Evolutionary conservation across 805 yeast genomes (phyloP), one percentile per base, ranked within the genome.

Genomic region (Hanseniaspora osmophila): DNA sequence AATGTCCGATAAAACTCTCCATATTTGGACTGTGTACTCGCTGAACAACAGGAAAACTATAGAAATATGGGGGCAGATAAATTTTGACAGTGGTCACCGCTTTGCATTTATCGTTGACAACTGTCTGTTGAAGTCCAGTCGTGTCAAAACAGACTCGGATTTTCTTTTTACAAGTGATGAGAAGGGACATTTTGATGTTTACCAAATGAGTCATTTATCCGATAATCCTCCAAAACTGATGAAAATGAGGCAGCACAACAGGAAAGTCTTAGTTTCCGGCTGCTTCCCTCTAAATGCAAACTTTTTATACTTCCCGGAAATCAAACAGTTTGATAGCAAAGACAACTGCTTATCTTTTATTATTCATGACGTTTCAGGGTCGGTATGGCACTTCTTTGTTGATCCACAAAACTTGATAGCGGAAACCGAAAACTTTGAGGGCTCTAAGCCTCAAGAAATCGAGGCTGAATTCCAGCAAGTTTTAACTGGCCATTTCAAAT

Each of bases 401-500:
- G 56, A 60, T 48, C 52, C 46, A 30, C 55, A 40, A 30, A 63
- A 44, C 33, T 60, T 53, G 30, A 48, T 45, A 27, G 42, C 39
- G 6, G 30, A 37, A 18, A 30, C 27, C 30, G n/a, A 17, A 13
- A 16, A 51, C 2, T 51, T 49, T 5, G 40, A 50, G 6, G 30
- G 40, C 2, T 22, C 27, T 22, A 22, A 22, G 7, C 4, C 4
- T 22, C 27, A 22, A 22, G 39, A 50, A 6, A 37, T 45, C 6
- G 41, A 52, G 6, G 47, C 55, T 0, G 65, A 62, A 5, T 51
- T 78, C 10, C 64, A 68, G 19, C 71, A 78, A 50, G 78, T 81
- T 52, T 74, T 80, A 45, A 85, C 94, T 1, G 97, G 97, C 1
- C 96, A 87, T 57, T 73, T 77, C 46, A 87, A 87, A 56, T 84